These are phyloP conservation scores for Kondoa malvinella DNA, from an alignment of 768 basidiomycete genomes.

Conservation along the genomic window DNA sequence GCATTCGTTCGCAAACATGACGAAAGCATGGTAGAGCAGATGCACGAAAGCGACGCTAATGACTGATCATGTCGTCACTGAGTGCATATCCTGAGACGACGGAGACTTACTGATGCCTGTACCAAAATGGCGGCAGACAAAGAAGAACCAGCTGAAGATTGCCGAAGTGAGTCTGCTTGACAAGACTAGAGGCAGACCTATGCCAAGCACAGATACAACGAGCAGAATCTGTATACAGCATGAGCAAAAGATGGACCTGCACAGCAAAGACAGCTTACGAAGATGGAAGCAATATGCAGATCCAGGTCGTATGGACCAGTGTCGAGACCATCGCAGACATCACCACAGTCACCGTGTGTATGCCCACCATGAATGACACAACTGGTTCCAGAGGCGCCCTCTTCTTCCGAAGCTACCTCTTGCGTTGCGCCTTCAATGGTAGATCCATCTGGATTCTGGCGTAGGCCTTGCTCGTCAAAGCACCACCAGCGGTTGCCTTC, in stretches of 20 bases:
- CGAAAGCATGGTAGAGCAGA: conserved; percentile 32
- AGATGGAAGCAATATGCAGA: conserved; percentile 24
- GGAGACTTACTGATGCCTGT: conserved; percentile 33
- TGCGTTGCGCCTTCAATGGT: neutral
- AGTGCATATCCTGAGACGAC: too few relatives aligned
- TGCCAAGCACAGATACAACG: conserved; percentile 18
- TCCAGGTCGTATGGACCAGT: conserved; percentile 19
- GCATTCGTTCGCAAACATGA: conserved; percentile 28
- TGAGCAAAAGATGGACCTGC: too few relatives aligned
- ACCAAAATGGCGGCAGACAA: conserved; percentile 21
- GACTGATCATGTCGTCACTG: too few relatives aligned
- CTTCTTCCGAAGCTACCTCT: neutral
- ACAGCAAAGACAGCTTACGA: too few relatives aligned
- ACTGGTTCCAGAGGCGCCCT: neutral
- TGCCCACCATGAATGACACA: conserved; percentile 21
- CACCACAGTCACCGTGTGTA: conserved; percentile 21
- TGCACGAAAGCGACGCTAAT: conserved; percentile 31
- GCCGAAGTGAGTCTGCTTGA: neutral
- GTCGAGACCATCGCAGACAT: conserved; percentile 18
- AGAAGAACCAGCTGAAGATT: conserved; percentile 12
- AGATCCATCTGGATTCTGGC: neutral
- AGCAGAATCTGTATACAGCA: conserved; percentile 19
- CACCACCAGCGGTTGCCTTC: conserved; percentile 14
- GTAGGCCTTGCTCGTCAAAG: neutral
- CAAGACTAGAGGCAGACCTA: conserved; percentile 18